A percentile compares a stretch with the other conserved stretches of the same genome.
phyloP scores from a whole-genome alignment of 306 rosid species.

The Prinsepia uniflora region DNA sequence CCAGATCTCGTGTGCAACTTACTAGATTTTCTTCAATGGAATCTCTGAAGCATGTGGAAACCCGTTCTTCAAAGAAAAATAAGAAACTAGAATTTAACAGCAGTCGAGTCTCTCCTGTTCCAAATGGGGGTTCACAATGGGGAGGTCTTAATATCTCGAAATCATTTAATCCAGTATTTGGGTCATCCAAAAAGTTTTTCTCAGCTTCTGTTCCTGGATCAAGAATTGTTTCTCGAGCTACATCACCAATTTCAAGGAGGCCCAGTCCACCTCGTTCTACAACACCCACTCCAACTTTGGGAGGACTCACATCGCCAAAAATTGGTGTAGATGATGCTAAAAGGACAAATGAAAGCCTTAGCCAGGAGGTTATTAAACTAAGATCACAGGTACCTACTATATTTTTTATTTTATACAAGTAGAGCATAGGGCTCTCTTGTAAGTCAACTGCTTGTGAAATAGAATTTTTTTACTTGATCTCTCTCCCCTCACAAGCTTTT shows the following conservation, averaged over 20 bases:
- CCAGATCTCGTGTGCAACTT: conserved; percentile 69
- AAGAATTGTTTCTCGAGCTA: conserved; percentile 97
- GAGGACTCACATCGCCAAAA: conserved; percentile 95
- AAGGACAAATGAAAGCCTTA: conserved; percentile 82
- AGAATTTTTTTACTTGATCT: conserved; percentile 1
- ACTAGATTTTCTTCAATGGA: conserved; percentile 73
- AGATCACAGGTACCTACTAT: conserved; percentile 64
- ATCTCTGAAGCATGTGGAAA: conserved; percentile 85
- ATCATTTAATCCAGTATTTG: conserved; percentile 94
- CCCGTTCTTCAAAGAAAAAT: conserved; percentile 83
- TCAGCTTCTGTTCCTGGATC: conserved; percentile 99
- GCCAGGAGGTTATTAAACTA: conserved; percentile 90
- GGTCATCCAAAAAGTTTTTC: conserved; percentile 96
- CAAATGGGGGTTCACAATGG: conserved; percentile 93
- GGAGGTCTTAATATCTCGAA: conserved; percentile 82
- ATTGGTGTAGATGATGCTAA: conserved; percentile 80
- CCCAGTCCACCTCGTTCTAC: conserved; percentile 99
- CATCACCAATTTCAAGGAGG: conserved; percentile 96
- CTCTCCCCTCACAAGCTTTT: not conserved
- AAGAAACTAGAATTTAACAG: conserved; percentile 95
- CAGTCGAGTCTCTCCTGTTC: conserved; percentile 92
- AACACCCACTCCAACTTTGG: conserved; percentile 96
- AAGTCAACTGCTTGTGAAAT: not conserved
- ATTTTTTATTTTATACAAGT: not conserved
- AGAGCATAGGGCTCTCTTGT: not conserved